These are phyloP conservation scores for Citrus maxima DNA, from an alignment of 345 rosid genomes.

Conservation along the genomic window DNA sequence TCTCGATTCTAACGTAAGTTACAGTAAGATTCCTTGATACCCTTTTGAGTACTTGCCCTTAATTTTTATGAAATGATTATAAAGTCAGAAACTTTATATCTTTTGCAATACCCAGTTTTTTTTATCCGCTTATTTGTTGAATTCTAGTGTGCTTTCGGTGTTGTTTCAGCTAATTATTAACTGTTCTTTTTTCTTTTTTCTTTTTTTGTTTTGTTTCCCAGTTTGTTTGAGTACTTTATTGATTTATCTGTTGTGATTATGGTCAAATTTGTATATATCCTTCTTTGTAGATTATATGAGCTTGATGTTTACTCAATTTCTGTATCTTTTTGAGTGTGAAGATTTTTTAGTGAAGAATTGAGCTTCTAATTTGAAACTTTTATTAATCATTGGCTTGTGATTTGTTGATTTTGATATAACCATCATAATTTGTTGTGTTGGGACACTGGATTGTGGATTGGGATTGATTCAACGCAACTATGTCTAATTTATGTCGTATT, in stretches of 20 bases:
- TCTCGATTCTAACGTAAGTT: neutral
- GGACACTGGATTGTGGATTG: neutral
- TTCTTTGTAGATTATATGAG: neutral
- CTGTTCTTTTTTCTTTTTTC: neutral
- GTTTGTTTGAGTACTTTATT: neutral
- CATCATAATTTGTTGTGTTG: neutral
- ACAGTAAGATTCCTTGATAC: constrained; percentile 14
- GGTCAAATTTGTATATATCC: neutral
- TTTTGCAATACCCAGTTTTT: neutral
- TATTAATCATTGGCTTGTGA: neutral
- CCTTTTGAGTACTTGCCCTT: neutral
- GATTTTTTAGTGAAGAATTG: neutral
- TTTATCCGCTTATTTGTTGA: neutral
- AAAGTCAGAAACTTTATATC: neutral
- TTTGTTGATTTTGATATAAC: neutral
- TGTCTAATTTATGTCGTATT: neutral
- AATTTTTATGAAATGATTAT: neutral
- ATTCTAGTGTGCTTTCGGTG: neutral
- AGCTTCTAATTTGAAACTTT: neutral
- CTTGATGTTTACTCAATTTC: neutral
- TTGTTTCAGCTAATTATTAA: constrained; percentile 1
- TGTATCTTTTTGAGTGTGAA: neutral
- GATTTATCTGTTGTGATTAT: neutral
- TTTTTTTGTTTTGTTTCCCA: neutral
- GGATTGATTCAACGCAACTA: neutral